phyloP scores from a whole-genome alignment of 768 basidiomycete genomes.

The Dentipellis fragilis region DNA sequence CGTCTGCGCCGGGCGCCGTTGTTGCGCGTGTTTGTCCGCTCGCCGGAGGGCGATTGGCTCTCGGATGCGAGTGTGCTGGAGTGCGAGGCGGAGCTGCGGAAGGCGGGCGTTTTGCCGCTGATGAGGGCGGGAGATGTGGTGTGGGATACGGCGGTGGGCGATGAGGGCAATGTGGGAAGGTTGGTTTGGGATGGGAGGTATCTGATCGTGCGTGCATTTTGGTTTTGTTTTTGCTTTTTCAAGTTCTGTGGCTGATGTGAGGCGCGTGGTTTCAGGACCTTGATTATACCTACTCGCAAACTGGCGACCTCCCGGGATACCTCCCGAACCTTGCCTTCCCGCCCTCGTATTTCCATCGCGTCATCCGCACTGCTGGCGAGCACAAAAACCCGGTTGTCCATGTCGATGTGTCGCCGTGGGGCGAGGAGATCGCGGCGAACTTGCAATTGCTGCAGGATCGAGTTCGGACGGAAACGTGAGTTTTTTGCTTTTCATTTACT shows the following conservation, averaged over 20 bases:
- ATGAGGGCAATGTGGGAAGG: constrained; percentile 78
- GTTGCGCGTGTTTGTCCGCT: constrained; percentile 75
- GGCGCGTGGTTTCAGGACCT: constrained; percentile 45
- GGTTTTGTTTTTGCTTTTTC: neutral
- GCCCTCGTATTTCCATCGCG: constrained; percentile 84
- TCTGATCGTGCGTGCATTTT: constrained; percentile 54
- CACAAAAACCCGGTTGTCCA: constrained; percentile 44
- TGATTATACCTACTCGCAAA: constrained; percentile 69
- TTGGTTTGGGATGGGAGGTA: constrained; percentile 86
- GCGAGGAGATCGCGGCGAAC: constrained; percentile 62
- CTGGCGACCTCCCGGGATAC: constrained; percentile 74
- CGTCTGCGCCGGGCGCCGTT: constrained; percentile 64
- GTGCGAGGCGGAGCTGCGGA: constrained; percentile 72
- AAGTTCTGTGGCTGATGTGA: neutral
- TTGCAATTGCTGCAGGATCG: constrained; percentile 72
- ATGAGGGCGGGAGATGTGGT: constrained; percentile 73
- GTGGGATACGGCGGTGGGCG: constrained; percentile 81
- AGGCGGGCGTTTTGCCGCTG: constrained; percentile 52
- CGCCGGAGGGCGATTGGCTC: constrained; percentile 80
- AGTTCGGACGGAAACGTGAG: constrained; percentile 73
- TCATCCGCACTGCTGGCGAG: constrained; percentile 44
- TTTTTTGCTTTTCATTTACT: constrained; percentile 14
- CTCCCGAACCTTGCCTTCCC: constrained; percentile 73
- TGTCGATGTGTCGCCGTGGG: constrained; percentile 72
- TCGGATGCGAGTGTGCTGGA: constrained; percentile 72